These are phyloP conservation scores for Globisporangium iwayamae DNA, from an alignment of 352 stramenopile species.

Conservation along the genomic window DNA sequence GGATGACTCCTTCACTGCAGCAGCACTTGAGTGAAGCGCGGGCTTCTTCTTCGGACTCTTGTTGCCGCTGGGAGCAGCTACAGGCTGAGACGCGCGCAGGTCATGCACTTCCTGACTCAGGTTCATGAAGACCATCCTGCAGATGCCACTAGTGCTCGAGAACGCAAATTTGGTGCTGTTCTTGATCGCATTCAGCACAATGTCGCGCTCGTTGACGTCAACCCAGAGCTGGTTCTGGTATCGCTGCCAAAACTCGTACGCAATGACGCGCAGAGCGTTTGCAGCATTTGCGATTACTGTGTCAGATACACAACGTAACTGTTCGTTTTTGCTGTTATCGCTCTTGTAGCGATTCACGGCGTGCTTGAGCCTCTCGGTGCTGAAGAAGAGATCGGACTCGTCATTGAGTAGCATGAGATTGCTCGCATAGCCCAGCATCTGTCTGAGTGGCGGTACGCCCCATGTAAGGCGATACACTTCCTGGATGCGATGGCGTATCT, in stretches of 20 bases:
- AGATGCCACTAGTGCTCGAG: slow-evolving; percentile 43
- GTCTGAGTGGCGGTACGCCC: slow-evolving; percentile 45
- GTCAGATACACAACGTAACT: slow-evolving; percentile 10
- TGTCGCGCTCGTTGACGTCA: slow-evolving; percentile 60
- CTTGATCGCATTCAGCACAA: slow-evolving; percentile 40
- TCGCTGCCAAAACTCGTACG: slow-evolving; percentile 69
- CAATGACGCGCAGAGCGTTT: slow-evolving; percentile 26
- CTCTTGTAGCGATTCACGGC: background rate
- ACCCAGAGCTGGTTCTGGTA: slow-evolving; percentile 79
- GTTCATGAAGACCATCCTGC: slow-evolving; percentile 51
- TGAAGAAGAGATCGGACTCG: slow-evolving; percentile 60
- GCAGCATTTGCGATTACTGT: slow-evolving; percentile 25
- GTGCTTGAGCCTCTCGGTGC: slow-evolving; percentile 14
- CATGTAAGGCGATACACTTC: slow-evolving; percentile 66
- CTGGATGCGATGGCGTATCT: slow-evolving; percentile 56
- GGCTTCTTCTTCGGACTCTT: slow-evolving; percentile 12
- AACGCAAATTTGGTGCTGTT: slow-evolving; percentile 55
- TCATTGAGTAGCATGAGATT: slow-evolving; percentile 76
- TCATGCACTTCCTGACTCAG: slow-evolving; percentile 44
- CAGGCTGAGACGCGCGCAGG: slow-evolving; percentile 18
- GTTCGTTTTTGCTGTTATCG: background rate
- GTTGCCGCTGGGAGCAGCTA: background rate
- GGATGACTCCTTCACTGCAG: background rate
- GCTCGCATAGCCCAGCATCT: slow-evolving; percentile 39
- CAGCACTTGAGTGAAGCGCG: background rate